Evolutionary conservation across 2,329 filamentous ascomycete genomes (phyloP), one percentile per base, ranked within the genome.

Genomic region (Lecanoromycetidae sp.): DNA sequence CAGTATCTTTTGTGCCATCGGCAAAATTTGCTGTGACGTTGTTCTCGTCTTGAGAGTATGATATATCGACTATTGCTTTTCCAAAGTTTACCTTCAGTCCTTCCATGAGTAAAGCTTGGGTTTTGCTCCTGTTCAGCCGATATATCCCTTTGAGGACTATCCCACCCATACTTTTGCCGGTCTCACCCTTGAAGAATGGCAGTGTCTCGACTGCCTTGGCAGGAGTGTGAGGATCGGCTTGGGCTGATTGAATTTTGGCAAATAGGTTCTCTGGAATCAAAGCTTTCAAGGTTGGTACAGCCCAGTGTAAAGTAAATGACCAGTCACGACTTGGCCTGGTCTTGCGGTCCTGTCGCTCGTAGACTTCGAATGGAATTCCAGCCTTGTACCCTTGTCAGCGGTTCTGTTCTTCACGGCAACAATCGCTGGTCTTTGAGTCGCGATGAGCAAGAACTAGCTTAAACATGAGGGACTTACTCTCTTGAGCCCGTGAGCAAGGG

Each of bases 221-320:
- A 2, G 52, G 52, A 29, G 54, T 50, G 19, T 35, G 33, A 25
- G 49, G 36, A 30, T 46, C 48, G 4, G 30, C 20, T 30, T 25
- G 42, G 19, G n/a, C n/a, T n/a, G n/a, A n/a, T n/a, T n/a, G n/a
- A n/a, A 48, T 40, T 2, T 26, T 39, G 3, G 48, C 35, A n/a
- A 44, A 56, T 3, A 56, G 15, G 15, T 49, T 30, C 9, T 51
- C 46, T 1, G 54, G 54, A 17, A 57, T 32, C 13, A 47, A 23
- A 12, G 35, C 25, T 30, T 50, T 33, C 41, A 51, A 17, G 27
- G 29, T 15, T 22, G 26, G n/a, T 1, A 43, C 20, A 17, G 49
- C 44, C 54, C 54, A 56, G 38, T 55, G 51, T 8, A 57, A 42
- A 5, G 50, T 49, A 51, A 57, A 55, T 20, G 47, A 44, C 55